Conservation (phyloP, 2,329 filamentous ascomycete genomes). For the Botrytis tulipae region DNA sequence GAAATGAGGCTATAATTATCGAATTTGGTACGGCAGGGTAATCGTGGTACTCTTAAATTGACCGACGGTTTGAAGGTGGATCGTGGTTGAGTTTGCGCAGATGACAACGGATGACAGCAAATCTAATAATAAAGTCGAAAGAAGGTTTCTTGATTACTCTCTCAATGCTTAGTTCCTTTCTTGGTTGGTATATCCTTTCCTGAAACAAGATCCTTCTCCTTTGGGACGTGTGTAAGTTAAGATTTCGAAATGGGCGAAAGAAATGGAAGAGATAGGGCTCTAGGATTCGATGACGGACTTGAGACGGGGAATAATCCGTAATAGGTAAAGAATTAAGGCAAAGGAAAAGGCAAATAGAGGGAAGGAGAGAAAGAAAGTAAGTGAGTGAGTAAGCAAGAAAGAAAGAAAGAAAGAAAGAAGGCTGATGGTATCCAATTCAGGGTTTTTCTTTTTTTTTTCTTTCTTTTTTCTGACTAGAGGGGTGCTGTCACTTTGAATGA, state of each 20-base stretch:
- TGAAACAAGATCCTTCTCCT: background rate
- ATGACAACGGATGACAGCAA: background rate
- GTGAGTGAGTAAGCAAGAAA: background rate
- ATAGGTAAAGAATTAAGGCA: background rate
- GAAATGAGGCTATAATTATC: constrained; percentile 2
- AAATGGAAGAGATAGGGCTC: background rate
- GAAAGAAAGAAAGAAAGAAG: background rate
- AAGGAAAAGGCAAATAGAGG: background rate
- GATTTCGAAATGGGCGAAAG: background rate
- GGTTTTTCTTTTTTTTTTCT: background rate
- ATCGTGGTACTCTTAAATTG: constrained; percentile 1
- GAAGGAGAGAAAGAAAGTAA: background rate
- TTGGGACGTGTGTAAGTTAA: background rate
- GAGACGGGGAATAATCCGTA: background rate
- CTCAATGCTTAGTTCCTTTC: background rate
- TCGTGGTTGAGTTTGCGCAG: constrained; percentile 11
- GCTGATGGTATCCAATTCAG: background rate
- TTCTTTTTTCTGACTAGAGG: background rate
- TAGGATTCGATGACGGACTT: constrained; percentile 4
- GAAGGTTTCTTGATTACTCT: background rate
- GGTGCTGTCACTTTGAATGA: background rate
- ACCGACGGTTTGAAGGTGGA: background rate
- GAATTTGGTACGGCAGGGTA: constrained; percentile 3
- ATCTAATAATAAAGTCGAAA: background rate
- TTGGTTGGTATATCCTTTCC: background rate